A percentile compares a stretch with the other conserved stretches of the same genome.
These are phyloP conservation scores for Solanum chmielewskii DNA, from an alignment of 257 asterid genomes.

Conservation along the genomic window DNA sequence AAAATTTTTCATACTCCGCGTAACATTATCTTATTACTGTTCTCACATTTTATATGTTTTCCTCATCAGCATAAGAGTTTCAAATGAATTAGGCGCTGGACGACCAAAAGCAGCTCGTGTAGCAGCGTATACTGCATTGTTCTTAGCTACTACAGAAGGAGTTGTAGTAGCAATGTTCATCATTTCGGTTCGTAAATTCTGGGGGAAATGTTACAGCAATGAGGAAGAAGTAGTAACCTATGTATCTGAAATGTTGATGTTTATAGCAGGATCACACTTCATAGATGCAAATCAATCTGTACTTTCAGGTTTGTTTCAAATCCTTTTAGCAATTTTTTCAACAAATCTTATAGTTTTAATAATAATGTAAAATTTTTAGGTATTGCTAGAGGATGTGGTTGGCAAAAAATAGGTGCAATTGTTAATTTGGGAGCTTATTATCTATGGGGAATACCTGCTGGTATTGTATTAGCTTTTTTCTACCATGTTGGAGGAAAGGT, in stretches of 20 bases:
- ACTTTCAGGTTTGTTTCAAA: conserved; percentile 16
- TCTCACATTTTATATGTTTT: not conserved
- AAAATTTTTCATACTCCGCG: not conserved
- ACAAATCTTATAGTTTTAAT: conserved; percentile 7
- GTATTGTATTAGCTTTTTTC: conserved; percentile 36
- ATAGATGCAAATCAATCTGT: conserved; percentile 35
- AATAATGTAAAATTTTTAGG: not conserved
- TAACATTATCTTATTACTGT: not conserved
- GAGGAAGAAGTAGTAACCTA: conserved; percentile 33
- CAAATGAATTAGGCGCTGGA: conserved; percentile 65
- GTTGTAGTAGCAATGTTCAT: conserved; percentile 30
- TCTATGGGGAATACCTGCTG: conserved; percentile 50
- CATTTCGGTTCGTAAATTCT: conserved; percentile 29
- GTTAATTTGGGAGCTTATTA: conserved; percentile 56
- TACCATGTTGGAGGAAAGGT: conserved; percentile 64
- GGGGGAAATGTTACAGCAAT: conserved; percentile 59
- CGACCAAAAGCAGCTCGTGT: conserved; percentile 43
- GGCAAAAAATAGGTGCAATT: conserved; percentile 69
- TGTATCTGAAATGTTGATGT: conserved; percentile 44
- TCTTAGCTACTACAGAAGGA: conserved; percentile 42
- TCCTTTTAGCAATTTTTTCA: not conserved
- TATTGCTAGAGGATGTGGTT: conserved; percentile 42
- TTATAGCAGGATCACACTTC: conserved; percentile 40
- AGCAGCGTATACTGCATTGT: conserved; percentile 37
- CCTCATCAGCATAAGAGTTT: conserved; percentile 37